A percentile compares a stretch with the other conserved stretches of the same genome.
Conservation (phyloP, 2,329 filamentous ascomycete genomes). For the Raffaelea ambrosiae region DNA sequence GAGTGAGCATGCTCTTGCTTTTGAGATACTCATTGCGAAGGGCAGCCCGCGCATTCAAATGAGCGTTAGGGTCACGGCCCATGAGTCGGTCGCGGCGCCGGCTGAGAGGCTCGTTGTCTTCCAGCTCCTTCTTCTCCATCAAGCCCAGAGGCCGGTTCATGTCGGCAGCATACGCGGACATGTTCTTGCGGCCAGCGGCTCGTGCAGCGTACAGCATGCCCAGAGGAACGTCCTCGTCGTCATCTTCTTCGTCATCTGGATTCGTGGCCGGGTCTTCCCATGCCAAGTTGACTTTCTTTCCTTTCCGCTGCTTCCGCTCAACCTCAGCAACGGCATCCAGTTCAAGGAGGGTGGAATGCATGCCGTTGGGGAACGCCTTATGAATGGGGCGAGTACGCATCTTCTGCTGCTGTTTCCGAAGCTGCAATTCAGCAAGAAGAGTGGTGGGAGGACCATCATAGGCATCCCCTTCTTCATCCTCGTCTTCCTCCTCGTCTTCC, state of each 20-base stretch:
- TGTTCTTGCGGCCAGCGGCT: conserved; percentile 37
- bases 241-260: conserved; percentile 41
- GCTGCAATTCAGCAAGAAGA: conserved; percentile 80
- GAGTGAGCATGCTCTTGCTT: conserved; percentile 35
- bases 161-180: conserved; percentile 40
- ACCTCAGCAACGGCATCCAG: conserved; percentile 85
- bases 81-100: conserved; percentile 66
- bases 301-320: conserved; percentile 65
- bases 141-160: conserved; percentile 61
- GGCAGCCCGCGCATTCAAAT: conserved; percentile 16
- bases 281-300: conserved; percentile 73
- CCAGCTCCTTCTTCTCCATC: conserved; percentile 73
- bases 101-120: conserved; percentile 87
- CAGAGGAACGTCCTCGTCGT: conserved; percentile 85
- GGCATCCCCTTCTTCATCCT: conserved; percentile 37
- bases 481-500: conserved; percentile 34
- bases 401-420: conserved; percentile 84
- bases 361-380: conserved; percentile 59
- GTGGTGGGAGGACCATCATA: conserved; percentile 76
- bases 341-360: conserved; percentile 83
- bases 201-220: conserved; percentile 66
- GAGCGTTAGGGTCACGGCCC: conserved; percentile 41
- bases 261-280: conserved; percentile 68
- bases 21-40: conserved; percentile 19
- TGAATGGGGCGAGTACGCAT: conserved; percentile 63